Evolutionary conservation across 164 flowering plant species (phyloP).

Genomic region (Macadamia tetraphylla): DNA sequence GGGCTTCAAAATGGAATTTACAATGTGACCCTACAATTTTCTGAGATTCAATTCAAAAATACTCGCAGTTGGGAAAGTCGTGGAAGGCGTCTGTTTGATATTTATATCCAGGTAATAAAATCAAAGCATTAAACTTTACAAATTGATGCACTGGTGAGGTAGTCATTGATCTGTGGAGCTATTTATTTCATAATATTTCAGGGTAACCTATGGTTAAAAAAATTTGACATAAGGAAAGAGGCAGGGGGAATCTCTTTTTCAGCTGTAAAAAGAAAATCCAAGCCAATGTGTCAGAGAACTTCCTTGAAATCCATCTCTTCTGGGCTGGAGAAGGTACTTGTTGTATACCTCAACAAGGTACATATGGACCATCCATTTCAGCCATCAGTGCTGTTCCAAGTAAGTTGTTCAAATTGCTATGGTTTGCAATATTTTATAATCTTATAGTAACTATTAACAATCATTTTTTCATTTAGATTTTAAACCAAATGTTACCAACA

Average conservation of each 20-base stretch:
- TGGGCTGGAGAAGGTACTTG: not conserved
- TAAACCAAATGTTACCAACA: constrained; percentile 40
- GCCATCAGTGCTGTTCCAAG: constrained; percentile 80
- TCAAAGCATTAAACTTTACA: too few species aligned
- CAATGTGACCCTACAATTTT: constrained; percentile 48
- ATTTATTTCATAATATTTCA: constrained; percentile 8
- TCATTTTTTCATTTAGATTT: constrained; percentile 41
- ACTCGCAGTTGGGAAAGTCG: constrained; percentile 36
- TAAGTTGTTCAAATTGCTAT: constrained; percentile 13
- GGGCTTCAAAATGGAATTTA: constrained; percentile 70
- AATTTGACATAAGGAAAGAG: constrained; percentile 18
- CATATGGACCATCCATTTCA: constrained; percentile 82
- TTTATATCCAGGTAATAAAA: constrained; percentile 49
- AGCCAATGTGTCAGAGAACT: constrained; percentile 37
- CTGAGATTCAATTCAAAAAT: constrained; percentile 28
- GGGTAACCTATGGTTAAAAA: constrained; percentile 39
- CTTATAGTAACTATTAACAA: not conserved
- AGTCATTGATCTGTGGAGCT: too few species aligned
- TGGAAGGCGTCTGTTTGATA: constrained; percentile 57
- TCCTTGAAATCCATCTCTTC: not conserved
- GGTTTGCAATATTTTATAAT: not conserved
- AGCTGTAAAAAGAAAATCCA: constrained; percentile 40
- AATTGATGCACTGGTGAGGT: too few species aligned
- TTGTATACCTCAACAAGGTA: constrained; percentile 49
- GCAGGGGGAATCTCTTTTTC: constrained; percentile 50